These are phyloP conservation scores for Platanthera zijinensis DNA, from an alignment of 106 monocot species.

Conservation along the genomic window DNA sequence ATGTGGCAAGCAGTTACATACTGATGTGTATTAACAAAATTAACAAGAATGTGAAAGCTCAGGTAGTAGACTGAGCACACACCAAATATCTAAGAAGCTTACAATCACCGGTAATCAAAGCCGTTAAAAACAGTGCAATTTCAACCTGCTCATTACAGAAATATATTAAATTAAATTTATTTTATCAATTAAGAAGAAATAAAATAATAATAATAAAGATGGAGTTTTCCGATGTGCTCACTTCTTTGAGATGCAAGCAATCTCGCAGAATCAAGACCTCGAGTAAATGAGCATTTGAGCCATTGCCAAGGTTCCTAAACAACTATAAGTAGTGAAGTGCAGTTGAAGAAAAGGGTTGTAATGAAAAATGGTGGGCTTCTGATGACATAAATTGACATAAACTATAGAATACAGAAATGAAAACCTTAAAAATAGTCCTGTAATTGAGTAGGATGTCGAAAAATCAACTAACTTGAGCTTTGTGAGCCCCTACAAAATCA, in stretches of 20 bases:
- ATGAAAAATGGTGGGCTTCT: neutral
- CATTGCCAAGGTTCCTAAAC: conserved; percentile 43
- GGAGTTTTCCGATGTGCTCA: conserved; percentile 18
- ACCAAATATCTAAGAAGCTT: conserved; percentile 43
- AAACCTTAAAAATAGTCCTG: conserved; percentile 56
- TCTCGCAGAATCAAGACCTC: conserved; percentile 65
- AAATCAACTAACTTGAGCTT: conserved; percentile 57
- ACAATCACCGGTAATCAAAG: conserved; percentile 39
- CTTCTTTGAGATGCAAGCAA: conserved; percentile 76
- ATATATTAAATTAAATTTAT: neutral
- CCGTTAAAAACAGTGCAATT: conserved; percentile 42
- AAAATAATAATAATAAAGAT: neutral
- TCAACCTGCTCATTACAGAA: conserved; percentile 30
- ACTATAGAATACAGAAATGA: neutral
- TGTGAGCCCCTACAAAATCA: conserved; percentile 31
- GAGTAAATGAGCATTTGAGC: conserved; percentile 20
- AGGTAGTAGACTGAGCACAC: neutral
- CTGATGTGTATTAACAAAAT: neutral
- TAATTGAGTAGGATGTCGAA: conserved; percentile 49
- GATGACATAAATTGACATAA: neutral
- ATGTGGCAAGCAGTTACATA: conserved; percentile 1
- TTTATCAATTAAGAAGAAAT: neutral
- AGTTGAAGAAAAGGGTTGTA: conserved; percentile 6
- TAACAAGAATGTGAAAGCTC: conserved; percentile 1
- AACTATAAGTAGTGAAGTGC: conserved; percentile 18